Evolutionary conservation across 2,329 filamentous ascomycete genomes (phyloP).

Genomic region (Verticillium klebahnii): DNA sequence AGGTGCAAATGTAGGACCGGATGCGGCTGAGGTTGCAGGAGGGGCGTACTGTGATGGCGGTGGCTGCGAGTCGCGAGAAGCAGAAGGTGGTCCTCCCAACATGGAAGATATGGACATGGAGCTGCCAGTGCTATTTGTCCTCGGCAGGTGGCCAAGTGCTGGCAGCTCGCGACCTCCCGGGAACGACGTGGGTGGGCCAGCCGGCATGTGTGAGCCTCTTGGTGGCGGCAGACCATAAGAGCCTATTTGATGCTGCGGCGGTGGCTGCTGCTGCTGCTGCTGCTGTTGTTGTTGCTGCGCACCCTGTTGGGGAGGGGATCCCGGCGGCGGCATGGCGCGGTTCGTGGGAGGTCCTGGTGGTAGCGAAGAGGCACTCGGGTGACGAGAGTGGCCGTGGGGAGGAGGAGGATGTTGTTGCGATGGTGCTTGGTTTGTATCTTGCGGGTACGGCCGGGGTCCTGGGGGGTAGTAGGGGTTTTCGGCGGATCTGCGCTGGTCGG

Average conservation of each 20-base stretch:
- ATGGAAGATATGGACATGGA: conserved; percentile 61
- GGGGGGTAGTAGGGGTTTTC: conserved; percentile 38
- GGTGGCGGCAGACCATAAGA: conserved; percentile 43
- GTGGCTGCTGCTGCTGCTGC: conserved; percentile 11
- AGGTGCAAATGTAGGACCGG: conserved; percentile 41
- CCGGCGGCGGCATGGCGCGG: conserved; percentile 42
- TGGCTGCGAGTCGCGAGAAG: conserved; percentile 36
- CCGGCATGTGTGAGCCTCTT: conserved; percentile 35
- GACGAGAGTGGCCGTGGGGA: conserved; percentile 32
- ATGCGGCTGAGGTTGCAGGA: conserved; percentile 26
- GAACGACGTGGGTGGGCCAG: conserved; percentile 40
- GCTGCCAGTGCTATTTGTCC: conserved; percentile 42
- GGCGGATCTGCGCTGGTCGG: conserved; percentile 32
- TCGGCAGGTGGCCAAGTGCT: conserved; percentile 43
- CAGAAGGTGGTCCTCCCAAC: conserved; percentile 46
- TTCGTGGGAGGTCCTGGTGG: conserved; percentile 29
- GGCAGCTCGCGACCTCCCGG: conserved; percentile 48
- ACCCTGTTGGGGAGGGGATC: conserved; percentile 36
- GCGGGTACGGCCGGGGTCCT: conserved; percentile 25
- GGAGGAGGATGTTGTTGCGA: conserved; percentile 17
- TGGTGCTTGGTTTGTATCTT: conserved; percentile 21
- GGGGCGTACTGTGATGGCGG: conserved; percentile 37
- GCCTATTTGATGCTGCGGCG: conserved; percentile 24
- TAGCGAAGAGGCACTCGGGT: conserved; percentile 40
- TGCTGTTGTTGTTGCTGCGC: conserved; percentile 23